Evolutionary conservation across 2,329 filamentous ascomycete genomes (phyloP), one percentile per base, ranked within the genome.

Genomic region (Paecilomyces dactylethromorphus): DNA sequence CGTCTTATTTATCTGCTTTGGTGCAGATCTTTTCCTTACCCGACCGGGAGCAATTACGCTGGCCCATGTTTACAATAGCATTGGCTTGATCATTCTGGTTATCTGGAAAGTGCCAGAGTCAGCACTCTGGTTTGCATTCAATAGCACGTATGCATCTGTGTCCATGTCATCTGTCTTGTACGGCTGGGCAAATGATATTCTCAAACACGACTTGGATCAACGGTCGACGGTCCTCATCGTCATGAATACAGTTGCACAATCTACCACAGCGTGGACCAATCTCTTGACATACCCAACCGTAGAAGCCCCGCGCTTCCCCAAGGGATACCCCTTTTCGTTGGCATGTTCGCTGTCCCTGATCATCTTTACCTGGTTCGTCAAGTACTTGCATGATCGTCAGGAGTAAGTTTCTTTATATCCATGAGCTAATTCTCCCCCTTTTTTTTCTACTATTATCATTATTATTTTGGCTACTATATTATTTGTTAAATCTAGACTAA

Each of bases 21-120:
- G 76, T 0, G 83, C 82, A 0, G 84, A 84, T 66, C 72, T 84
- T 1, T 63, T 82, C 1, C 68, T 81, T 3, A 82, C 81, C 0
- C 82, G 79, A 0, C 79, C 79, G 0, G 83, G 81, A 74, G 83
- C 80, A 0, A 85, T 86, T 53, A 83, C 82, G 0, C 63, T 81
- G 0, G 71, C 82, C 0, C 75, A 79, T 58, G 59, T 65, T 0
- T 82, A 79, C 77, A 84, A 85, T 61, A 76, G 79, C 29, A 76
- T 81, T 33, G 82, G 81, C 0, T 67, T 83, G 29, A 71, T 81
- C n/a, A 82, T 85, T 26, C 72, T 84, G 3, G 74, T 79, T 0
- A 71, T 84, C 10, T 86, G 83, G 84, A 68, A 81, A 18, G 82
- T 86, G 0, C 82, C 82, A 0, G 82, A 85, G 59, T 65, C 76